These are phyloP conservation scores for Metschnikowia lunata DNA, from an alignment of 805 yeast genomes.

Conservation along the genomic window DNA sequence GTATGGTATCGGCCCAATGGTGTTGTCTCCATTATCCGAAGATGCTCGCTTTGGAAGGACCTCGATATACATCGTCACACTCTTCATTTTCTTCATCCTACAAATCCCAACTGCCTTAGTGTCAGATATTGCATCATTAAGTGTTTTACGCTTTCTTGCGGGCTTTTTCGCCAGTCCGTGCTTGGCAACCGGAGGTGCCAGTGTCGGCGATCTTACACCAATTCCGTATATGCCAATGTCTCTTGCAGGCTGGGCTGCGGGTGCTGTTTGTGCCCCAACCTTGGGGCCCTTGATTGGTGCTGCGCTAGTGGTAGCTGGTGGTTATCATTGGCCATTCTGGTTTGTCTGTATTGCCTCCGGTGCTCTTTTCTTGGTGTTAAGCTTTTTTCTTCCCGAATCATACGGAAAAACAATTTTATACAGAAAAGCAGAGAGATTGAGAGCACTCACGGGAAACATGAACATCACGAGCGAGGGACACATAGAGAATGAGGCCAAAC, in stretches of 20 bases:
- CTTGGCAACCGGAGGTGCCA: conserved; percentile 56
- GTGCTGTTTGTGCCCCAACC: conserved; percentile 52
- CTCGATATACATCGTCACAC: conserved; percentile 43
- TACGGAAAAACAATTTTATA: conserved; percentile 11
- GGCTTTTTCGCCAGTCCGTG: conserved; percentile 57
- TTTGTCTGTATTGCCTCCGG: conserved; percentile 12
- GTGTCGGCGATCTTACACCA: conserved; percentile 46
- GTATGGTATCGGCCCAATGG: conserved; percentile 57
- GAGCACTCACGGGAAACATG: conserved; percentile 10
- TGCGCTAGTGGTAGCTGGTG: conserved; percentile 28
- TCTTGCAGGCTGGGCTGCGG: conserved; percentile 49
- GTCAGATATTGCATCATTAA: conserved; percentile 46
- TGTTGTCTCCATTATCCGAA: conserved; percentile 58
- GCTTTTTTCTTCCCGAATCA: conserved; percentile 12
- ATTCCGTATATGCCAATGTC: conserved; percentile 43
- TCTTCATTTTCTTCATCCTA: conserved; percentile 44
- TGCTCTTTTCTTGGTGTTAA: conserved; percentile 4
- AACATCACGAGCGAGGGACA: conserved; percentile 12
- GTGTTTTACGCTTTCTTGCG: conserved; percentile 47
- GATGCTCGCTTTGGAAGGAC: conserved; percentile 51
- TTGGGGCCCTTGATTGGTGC: conserved; percentile 57
- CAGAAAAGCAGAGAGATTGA: conserved; percentile 13
- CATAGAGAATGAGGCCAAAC: conserved; percentile 5
- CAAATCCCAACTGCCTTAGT: conserved; percentile 56
- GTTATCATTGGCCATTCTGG: conserved; percentile 16